Percentiles rank a stretch among this genome's conserved stretches.
Conservation (phyloP, 2,329 filamentous ascomycete genomes). For the Orbilia blumenaviensis region DNA sequence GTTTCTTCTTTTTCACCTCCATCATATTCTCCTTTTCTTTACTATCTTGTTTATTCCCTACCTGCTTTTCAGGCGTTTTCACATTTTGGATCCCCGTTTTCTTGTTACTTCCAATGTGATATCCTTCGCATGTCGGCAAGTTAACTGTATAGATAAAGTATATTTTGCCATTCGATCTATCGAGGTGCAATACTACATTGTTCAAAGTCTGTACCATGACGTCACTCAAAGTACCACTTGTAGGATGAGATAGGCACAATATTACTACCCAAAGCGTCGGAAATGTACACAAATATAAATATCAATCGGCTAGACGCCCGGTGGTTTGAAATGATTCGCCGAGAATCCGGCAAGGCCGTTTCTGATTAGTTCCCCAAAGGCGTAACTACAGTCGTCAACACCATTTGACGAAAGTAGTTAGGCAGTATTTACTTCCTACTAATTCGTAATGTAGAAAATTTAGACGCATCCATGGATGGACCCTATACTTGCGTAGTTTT, state of each 20-base stretch:
- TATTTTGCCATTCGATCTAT: not conserved
- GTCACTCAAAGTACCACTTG: too few relatives aligned
- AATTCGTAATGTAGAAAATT: too few relatives aligned
- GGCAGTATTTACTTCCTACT: not conserved
- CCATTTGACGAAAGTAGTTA: slow-evolving; percentile 5
- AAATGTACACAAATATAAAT: not conserved
- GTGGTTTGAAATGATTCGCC: not conserved
- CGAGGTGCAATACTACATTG: not conserved
- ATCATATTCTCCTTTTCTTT: slow-evolving; percentile 5
- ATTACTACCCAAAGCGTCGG: too few relatives aligned
- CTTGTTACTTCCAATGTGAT: not conserved
- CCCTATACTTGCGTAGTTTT: too few relatives aligned
- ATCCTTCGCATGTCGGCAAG: slow-evolving; percentile 13
- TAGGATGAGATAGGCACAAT: too few relatives aligned
- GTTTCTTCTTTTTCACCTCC: not conserved
- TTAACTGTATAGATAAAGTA: slow-evolving; percentile 23
- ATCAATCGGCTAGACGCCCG: not conserved
- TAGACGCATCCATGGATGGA: slow-evolving; percentile 11
- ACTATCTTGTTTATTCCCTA: too few relatives aligned
- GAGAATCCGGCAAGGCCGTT: not conserved
- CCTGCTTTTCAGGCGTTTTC: too few relatives aligned
- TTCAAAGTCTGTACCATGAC: too few relatives aligned
- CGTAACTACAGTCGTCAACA: not conserved
- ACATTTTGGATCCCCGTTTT: slow-evolving; percentile 47
- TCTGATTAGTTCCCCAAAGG: not conserved